These are phyloP conservation scores for Erythrobasidium hasegawianum DNA, from an alignment of 1,284 basidiomycete species.

Conservation along the genomic window DNA sequence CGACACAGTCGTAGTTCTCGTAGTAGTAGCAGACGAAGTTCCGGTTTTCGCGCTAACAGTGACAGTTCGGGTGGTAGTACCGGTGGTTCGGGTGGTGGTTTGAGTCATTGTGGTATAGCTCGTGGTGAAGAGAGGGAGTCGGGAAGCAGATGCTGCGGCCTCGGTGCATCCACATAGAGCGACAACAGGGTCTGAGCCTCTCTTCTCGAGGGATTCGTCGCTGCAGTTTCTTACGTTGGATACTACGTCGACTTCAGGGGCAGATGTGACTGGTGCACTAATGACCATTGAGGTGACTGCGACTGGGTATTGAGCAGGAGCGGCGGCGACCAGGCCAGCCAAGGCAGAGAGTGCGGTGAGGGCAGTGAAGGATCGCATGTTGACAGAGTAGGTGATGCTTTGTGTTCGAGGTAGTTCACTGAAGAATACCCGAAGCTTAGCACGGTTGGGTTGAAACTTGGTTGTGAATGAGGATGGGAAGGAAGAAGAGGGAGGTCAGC, in stretches of 20 bases:
- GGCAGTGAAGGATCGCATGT: background rate
- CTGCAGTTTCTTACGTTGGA: too few species aligned
- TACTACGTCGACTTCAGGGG: background rate
- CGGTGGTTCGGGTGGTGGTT: conserved; percentile 5
- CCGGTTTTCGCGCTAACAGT: background rate
- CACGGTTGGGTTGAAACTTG: background rate
- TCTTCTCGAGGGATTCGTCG: too few species aligned
- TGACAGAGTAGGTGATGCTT: background rate
- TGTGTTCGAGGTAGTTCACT: background rate
- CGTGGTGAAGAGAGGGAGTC: background rate
- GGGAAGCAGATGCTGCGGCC: background rate
- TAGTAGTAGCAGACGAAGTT: background rate
- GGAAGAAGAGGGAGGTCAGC: conserved; percentile 3
- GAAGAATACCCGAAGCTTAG: background rate
- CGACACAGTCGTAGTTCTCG: conserved; percentile 19
- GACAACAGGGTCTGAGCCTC: too few species aligned
- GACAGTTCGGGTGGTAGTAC: conserved; percentile 15
- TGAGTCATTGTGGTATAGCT: conserved; percentile 1
- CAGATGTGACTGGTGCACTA: background rate
- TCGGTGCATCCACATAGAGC: too few species aligned
- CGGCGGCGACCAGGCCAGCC: conserved; percentile 3
- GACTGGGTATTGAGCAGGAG: background rate
- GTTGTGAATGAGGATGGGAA: background rate
- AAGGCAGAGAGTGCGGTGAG: background rate
- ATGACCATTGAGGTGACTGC: background rate